Percentiles rank a stretch among this genome's conserved stretches.
phyloP scores from a whole-genome alignment of 352 stramenopile species.

The Pythium volutum region DNA sequence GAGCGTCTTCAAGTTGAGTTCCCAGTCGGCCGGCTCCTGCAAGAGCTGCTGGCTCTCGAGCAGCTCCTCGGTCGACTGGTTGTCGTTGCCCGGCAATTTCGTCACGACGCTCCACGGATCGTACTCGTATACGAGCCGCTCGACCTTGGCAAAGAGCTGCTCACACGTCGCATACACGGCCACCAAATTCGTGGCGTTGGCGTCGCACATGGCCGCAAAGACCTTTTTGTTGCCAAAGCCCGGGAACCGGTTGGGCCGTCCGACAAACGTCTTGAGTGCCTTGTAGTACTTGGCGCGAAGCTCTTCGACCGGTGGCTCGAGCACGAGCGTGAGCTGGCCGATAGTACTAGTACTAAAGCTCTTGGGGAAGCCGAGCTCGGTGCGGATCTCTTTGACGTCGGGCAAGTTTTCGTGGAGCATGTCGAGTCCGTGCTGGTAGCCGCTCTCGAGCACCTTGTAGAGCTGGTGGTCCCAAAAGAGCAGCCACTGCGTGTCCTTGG shows the following conservation, averaged over 20 bases:
- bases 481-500: constrained; percentile 88
- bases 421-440: constrained; percentile 93
- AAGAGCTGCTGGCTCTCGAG: constrained; percentile 65
- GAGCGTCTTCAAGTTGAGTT: constrained; percentile 90
- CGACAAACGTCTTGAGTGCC: constrained; percentile 95
- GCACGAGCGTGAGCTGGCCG: constrained; percentile 45
- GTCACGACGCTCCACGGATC: constrained; percentile 77
- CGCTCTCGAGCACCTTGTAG: constrained; percentile 94
- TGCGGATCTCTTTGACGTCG: constrained; percentile 87
- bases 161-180: constrained; percentile 92
- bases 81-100: constrained; percentile 37
- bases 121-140: constrained; percentile 73
- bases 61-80: constrained; percentile 59
- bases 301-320: constrained; percentile 92
- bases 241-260: constrained; percentile 82
- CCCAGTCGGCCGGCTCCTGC: constrained; percentile 72
- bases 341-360: neutral
- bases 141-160: constrained; percentile 83
- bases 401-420: constrained; percentile 92
- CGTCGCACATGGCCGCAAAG: constrained; percentile 87
- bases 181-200: constrained; percentile 84
- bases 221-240: constrained; percentile 87
- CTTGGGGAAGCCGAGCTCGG: constrained; percentile 66
- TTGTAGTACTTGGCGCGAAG: constrained; percentile 93
- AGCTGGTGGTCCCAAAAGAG: constrained; percentile 94